These are phyloP conservation scores for Geranium brycei DNA, from an alignment of 345 rosid species.

Conservation along the genomic window DNA sequence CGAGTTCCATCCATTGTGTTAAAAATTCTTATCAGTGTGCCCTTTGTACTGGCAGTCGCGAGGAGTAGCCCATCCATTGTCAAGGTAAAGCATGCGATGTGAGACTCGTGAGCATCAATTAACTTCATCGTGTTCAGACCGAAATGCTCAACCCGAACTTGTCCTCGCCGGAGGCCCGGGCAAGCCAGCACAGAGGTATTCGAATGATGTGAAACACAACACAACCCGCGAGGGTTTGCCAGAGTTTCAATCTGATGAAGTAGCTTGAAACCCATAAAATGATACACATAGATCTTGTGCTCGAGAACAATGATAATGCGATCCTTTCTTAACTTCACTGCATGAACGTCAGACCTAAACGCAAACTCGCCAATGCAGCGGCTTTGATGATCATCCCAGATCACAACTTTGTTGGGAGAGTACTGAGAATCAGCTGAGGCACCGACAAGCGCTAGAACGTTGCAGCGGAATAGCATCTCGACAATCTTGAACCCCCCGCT, in stretches of 20 bases:
- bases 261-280: slow-evolving; percentile 61
- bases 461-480: slow-evolving; percentile 87
- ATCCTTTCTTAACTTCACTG: slow-evolving; percentile 63
- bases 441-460: slow-evolving; percentile 81
- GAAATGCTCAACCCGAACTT: slow-evolving; percentile 69
- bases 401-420: slow-evolving; percentile 68
- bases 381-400: slow-evolving; percentile 88
- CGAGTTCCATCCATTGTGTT: slow-evolving; percentile 87
- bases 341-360: slow-evolving; percentile 67
- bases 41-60: slow-evolving; percentile 83
- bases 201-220: slow-evolving; percentile 72
- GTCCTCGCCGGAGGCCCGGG: slow-evolving; percentile 72
- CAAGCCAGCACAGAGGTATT: slow-evolving; percentile 76
- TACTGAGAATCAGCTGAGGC: slow-evolving; percentile 56
- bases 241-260: slow-evolving; percentile 80
- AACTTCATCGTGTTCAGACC: slow-evolving; percentile 62
- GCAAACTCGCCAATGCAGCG: slow-evolving; percentile 75
- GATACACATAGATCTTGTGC: slow-evolving; percentile 71
- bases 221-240: slow-evolving; percentile 69
- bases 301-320: slow-evolving; percentile 75
- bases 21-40: slow-evolving; percentile 81
- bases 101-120: slow-evolving; percentile 69
- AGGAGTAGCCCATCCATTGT: slow-evolving; percentile 84
- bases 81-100: slow-evolving; percentile 65
- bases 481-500: slow-evolving; percentile 71